Evolutionary conservation across 23 red algal genomes (phyloP).

Genomic region (Agarophyton chilense): DNA sequence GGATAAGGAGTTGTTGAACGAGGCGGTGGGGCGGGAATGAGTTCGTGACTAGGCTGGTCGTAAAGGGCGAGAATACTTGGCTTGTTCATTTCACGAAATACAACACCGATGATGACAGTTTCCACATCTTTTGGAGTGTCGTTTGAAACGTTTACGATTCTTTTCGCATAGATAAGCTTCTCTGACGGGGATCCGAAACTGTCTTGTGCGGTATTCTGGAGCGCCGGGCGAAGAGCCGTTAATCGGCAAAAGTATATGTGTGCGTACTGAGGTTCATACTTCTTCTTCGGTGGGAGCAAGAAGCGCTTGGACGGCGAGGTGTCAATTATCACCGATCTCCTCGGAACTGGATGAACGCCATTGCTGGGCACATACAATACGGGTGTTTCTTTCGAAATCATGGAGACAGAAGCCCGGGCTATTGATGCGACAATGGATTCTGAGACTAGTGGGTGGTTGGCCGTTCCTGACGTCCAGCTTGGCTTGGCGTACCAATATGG

Average conservation of each 20-base stretch:
- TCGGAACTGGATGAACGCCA: not conserved
- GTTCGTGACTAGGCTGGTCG: slow-evolving; percentile 34
- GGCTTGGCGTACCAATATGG: too few relatives aligned
- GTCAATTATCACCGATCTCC: slow-evolving; percentile 5
- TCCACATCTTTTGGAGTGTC: slow-evolving; percentile 4
- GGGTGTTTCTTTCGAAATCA: not conserved
- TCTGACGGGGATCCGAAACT: slow-evolving; percentile 34
- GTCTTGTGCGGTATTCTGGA: not conserved
- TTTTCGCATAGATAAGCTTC: slow-evolving; percentile 29
- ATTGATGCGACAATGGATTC: too few relatives aligned
- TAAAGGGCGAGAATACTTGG: slow-evolving; percentile 75
- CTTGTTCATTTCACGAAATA: slow-evolving; percentile 65
- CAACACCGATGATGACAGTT: slow-evolving; percentile 56
- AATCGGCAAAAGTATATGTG: slow-evolving; percentile 70
- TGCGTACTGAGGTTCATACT: slow-evolving; percentile 64
- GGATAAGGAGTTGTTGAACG: slow-evolving; percentile 10
- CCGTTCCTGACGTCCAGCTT: too few relatives aligned
- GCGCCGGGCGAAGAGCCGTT: not conserved
- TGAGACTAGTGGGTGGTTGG: too few relatives aligned
- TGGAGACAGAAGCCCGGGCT: not conserved
- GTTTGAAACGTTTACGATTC: slow-evolving; percentile 28
- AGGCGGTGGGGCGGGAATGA: slow-evolving; percentile 66
- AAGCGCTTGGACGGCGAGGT: slow-evolving; percentile 41
- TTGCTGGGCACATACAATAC: not conserved
- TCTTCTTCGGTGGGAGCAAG: slow-evolving; percentile 42